A percentile compares a stretch with the other conserved stretches of the same genome.
These are phyloP conservation scores for Phaeosphaeriaceae sp. DNA, from an alignment of 2,329 filamentous ascomycete genomes.

Conservation along the genomic window DNA sequence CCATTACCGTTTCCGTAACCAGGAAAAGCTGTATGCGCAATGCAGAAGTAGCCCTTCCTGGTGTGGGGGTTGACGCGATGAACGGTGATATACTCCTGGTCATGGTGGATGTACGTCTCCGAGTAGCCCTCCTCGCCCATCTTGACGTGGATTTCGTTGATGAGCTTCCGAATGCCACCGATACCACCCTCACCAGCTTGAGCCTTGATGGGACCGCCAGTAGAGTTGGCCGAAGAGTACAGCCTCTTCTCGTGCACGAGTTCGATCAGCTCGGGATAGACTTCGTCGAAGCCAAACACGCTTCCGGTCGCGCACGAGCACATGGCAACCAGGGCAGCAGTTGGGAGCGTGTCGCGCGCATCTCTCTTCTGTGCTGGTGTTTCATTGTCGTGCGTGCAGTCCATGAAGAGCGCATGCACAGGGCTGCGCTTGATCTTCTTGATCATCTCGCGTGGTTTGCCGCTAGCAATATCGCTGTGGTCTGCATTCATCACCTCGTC, in stretches of 20 bases:
- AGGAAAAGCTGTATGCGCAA: conserved; percentile 95
- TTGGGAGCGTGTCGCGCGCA: conserved; percentile 90
- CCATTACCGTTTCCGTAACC: conserved; percentile 87
- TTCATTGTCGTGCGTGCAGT: conserved; percentile 99
- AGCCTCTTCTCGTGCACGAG: conserved; percentile 86
- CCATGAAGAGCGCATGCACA: conserved; percentile 96
- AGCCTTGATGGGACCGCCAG: conserved; percentile 62
- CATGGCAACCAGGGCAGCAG: conserved; percentile 93
- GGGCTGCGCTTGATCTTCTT: conserved; percentile 85
- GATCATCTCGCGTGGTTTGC: conserved; percentile 65
- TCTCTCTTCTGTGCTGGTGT: conserved; percentile 94
- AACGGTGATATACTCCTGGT: conserved; percentile 94
- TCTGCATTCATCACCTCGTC: conserved; percentile 78
- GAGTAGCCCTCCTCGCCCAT: conserved; percentile 97
- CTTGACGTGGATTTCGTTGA: conserved; percentile 92
- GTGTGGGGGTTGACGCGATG: conserved; percentile 93
- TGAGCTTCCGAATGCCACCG: conserved; percentile 85
- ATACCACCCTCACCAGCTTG: conserved; percentile 83
- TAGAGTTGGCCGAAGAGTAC: conserved; percentile 80
- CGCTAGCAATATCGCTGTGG: conserved; percentile 34
- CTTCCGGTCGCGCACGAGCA: conserved; percentile 93
- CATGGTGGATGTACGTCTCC: conserved; percentile 96
- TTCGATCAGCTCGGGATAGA: conserved; percentile 93
- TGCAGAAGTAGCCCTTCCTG: conserved; percentile 91
- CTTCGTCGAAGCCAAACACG: conserved; percentile 97